These are phyloP conservation scores for Epichloe sylvatica DNA, from an alignment of 2,329 filamentous ascomycete species.

Conservation along the genomic window DNA sequence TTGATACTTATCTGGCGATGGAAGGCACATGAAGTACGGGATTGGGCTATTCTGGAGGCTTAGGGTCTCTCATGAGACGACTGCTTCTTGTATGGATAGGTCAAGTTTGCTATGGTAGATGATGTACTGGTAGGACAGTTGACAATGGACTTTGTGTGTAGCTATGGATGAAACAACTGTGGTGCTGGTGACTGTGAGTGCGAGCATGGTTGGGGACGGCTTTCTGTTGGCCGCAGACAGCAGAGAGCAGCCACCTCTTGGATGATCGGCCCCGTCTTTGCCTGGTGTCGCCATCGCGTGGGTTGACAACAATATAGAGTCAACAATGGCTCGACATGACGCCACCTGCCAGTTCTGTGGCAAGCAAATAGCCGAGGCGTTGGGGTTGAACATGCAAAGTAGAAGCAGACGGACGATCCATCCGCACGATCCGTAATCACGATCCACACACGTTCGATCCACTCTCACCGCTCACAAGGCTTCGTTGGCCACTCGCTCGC, in stretches of 20 bases:
- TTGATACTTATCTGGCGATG: conserved; percentile 9
- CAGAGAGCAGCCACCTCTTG: too few species aligned
- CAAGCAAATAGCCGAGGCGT: background rate
- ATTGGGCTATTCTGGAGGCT: background rate
- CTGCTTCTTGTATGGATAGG: conserved; percentile 4
- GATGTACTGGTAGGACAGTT: background rate
- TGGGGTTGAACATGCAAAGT: too few species aligned
- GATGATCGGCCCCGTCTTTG: too few species aligned
- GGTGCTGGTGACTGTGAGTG: too few species aligned
- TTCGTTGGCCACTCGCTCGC: too few species aligned
- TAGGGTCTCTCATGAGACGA: background rate
- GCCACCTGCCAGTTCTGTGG: background rate
- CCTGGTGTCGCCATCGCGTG: background rate
- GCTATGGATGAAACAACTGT: background rate
- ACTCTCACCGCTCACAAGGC: too few species aligned
- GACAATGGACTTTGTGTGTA: background rate
- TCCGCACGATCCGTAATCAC: too few species aligned
- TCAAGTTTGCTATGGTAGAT: background rate
- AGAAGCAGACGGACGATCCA: too few species aligned
- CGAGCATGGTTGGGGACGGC: too few species aligned
- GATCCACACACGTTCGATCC: too few species aligned
- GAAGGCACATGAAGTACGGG: background rate
- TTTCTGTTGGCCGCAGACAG: too few species aligned
- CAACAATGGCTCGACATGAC: background rate
- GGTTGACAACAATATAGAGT: background rate